These are phyloP conservation scores for Jamesozyma jinghongensis DNA, from an alignment of 805 yeast species.

Conservation along the genomic window DNA sequence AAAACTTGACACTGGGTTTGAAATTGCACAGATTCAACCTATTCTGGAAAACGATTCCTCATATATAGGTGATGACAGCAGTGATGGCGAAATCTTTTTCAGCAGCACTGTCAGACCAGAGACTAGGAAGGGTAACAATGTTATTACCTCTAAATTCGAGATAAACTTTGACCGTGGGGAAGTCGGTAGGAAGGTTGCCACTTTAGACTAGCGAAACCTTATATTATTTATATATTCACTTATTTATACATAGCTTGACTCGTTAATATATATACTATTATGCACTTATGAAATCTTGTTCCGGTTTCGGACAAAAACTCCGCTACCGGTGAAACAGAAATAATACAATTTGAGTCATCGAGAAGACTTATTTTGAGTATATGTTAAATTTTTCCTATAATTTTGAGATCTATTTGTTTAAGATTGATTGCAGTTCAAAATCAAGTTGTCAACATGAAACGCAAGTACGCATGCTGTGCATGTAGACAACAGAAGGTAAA, in stretches of 20 bases:
- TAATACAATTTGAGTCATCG: too few relatives aligned
- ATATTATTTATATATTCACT: too few relatives aligned
- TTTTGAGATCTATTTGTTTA: too few relatives aligned
- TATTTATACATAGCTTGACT: too few relatives aligned
- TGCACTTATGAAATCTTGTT: too few relatives aligned
- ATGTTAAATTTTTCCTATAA: too few relatives aligned
- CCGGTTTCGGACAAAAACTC: too few relatives aligned
- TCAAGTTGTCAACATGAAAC: conserved; percentile 7
- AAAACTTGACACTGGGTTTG: conserved; percentile 23
- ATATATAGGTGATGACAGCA: conserved; percentile 4
- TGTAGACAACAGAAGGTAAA: conserved; percentile 91
- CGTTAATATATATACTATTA: too few relatives aligned
- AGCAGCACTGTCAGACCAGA: conserved; percentile 8
- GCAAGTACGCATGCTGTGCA: conserved; percentile 75
- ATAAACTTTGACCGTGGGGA: conserved; percentile 34
- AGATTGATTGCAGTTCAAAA: too few relatives aligned
- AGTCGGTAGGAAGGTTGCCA: conserved; percentile 33
- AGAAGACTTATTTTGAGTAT: too few relatives aligned
- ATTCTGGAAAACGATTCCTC: conserved; percentile 4
- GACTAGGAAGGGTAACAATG: conserved; percentile 15
- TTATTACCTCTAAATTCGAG: conserved; percentile 27
- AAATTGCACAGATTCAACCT: conserved; percentile 20
- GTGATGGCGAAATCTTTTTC: conserved; percentile 1
- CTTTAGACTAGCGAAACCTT: conserved; percentile 12
- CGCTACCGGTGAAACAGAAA: too few relatives aligned